phyloP scores from a whole-genome alignment of 345 rosid genomes.

The Lumnitzera littorea region DNA sequence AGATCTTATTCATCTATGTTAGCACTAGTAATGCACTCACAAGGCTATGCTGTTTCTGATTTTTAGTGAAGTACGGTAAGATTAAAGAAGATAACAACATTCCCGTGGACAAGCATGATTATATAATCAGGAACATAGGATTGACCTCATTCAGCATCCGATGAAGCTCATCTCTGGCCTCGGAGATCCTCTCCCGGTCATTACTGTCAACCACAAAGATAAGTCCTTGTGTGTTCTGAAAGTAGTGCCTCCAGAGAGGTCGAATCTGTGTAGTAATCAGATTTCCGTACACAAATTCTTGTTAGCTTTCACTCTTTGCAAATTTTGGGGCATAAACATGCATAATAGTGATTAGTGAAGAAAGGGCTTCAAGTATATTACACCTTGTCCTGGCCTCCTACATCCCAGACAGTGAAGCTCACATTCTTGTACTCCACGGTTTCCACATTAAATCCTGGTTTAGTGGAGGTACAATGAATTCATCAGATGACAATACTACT shows the following conservation, averaged over 20 bases:
- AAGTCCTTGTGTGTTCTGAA: slow-evolving; percentile 60
- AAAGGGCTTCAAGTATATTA: not conserved
- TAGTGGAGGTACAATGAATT: not conserved
- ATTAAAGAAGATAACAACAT: too few species aligned
- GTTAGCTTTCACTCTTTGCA: too few species aligned
- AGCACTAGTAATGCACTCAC: too few species aligned
- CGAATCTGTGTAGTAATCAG: slow-evolving; percentile 30
- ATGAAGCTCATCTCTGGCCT: slow-evolving; percentile 60
- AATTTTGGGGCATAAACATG: not conserved
- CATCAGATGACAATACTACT: too few species aligned
- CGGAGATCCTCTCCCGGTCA: slow-evolving; percentile 46
- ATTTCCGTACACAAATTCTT: not conserved
- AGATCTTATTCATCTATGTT: not conserved
- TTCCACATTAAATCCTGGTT: slow-evolving; percentile 55
- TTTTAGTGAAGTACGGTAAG: too few species aligned
- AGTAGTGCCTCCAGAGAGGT: slow-evolving; percentile 61
- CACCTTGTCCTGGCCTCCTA: slow-evolving; percentile 64
- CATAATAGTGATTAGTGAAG: not conserved
- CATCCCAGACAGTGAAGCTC: slow-evolving; percentile 72
- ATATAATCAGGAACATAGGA: not conserved
- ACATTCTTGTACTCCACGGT: slow-evolving; percentile 66
- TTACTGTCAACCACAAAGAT: slow-evolving; percentile 66
- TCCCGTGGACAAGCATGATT: too few species aligned
- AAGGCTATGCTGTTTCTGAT: too few species aligned
- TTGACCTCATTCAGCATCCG: slow-evolving; percentile 53